Evolutionary conservation across 1,139 yeast species (phyloP), one percentile per base, ranked within the genome.

Genomic region (Geotrichum aggregatum): DNA sequence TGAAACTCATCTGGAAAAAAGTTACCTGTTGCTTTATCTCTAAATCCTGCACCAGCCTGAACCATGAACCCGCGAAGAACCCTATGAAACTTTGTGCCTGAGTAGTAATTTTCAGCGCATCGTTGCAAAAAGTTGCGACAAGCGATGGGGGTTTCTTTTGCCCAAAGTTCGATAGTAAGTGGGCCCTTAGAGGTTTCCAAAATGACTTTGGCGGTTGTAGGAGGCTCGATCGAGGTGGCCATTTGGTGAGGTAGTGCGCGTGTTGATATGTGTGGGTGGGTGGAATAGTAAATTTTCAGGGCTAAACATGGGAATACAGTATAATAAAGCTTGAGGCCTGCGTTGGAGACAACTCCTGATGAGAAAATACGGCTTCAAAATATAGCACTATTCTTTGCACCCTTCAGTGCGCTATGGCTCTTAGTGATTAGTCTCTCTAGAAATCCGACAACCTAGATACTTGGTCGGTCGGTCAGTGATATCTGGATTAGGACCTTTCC

Each of bases 101-200:
- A 65, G 60, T 74, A 81, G 44, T 63, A 66, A 5, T 75, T 75
- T 52, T 75, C 70, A 22, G 73, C 46, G 57, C 85, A 79, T 44
- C 72, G 70, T 52, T 74, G 72, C 14, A 85, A 63, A 59, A 86
- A 83, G 44, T 64, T 62, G 42, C 75, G 66, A 33, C 78, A 63
- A 0, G 81, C 76, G 0, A 59, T 57, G 0, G 94, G 91, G 2
- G 79, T 68, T 63, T 87, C 89, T 58, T 80, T 80, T 24, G 91
- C 87, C 84, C 87, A 87, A 10, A 86, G 63, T 49, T 81, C 88
- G 1, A 86, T 64, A 41, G 75, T 79, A 0, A 87, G 67, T 0
- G 71, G 66, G 0, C 95, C 95, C 54, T 80, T 82, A 11, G 79
- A 70, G 1, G 94, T 84, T 11, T 65, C 58, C 2, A 86, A 59